Evolutionary conservation across 2,329 filamentous ascomycete genomes (phyloP), one percentile per base, ranked within the genome.

Genomic region (Aspergillus latus): DNA sequence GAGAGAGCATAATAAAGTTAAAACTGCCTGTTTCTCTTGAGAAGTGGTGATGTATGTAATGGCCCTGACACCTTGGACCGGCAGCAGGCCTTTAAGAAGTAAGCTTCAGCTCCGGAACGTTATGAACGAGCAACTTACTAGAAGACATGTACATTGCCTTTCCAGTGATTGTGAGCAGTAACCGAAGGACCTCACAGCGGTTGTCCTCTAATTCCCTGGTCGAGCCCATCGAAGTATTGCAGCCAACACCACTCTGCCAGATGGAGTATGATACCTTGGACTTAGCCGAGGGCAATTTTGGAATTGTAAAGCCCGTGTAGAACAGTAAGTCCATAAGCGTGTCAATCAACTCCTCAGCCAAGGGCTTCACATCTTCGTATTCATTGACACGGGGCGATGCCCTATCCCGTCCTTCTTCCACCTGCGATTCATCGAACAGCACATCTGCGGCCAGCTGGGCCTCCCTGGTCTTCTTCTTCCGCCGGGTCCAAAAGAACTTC

Each of bases 241-340:
- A 97, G 11, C 94, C 94, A 30, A 99, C 93, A 48, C 94, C 94
- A 69, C 90, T 97, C 76, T 97, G 92, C 94, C 94, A 99, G 70
- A 99, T 97, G 52, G 91, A 88, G 75, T 94, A 96, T 6, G 88
- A 89, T 54, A 97, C 89, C 72, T 94, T 95, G 60, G 84, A 83
- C 68, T 88, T 91, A 52, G 85, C 84, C 55, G 86, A 82, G 11
- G 85, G 81, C 42, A 89, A 83, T 56, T 81, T 84, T 8, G 93
- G 90, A 13, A 97, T 82, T 0, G 93, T 96, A 67, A 99, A 88
- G 54, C 92, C 90, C 7, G 89, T 87, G 72, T 90, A 96, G 82
- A 99, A 99, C 42, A 97, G 82, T 52, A 97, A 78, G 68, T 97
- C 92, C 57, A 94, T 77, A 51, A 97, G 79, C 0, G 91, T 92